Evolutionary conservation across 2,329 filamentous ascomycete genomes (phyloP).

Genomic region (Arthrobotrys megalospora): DNA sequence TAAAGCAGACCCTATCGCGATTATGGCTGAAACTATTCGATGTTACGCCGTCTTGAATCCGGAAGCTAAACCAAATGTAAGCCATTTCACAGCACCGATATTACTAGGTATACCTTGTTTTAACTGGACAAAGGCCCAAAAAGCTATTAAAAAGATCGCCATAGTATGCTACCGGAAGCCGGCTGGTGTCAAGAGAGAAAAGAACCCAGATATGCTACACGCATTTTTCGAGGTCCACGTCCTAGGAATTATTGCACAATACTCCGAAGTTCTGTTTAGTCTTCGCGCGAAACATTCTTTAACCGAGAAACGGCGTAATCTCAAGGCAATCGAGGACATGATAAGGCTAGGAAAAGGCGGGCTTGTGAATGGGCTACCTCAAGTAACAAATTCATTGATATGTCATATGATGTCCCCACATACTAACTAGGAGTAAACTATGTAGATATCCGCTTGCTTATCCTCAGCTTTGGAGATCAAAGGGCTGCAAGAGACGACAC

Average conservation of each 20-base stretch:
- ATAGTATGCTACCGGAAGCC: constrained; percentile 45
- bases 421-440: constrained; percentile 19
- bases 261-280: constrained; percentile 85
- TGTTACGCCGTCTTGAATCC: constrained; percentile 44
- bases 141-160: constrained; percentile 48
- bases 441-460: constrained; percentile 90
- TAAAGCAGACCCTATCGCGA: constrained; percentile 80
- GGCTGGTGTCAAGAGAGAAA: constrained; percentile 68
- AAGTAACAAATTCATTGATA: constrained; percentile 72
- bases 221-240: constrained; percentile 86
- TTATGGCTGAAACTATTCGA: constrained; percentile 86
- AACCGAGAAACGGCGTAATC: constrained; percentile 81
- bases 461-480: constrained; percentile 84
- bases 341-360: constrained; percentile 81
- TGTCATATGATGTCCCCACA: constrained; percentile 15
- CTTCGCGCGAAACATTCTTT: constrained; percentile 72
- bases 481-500: constrained; percentile 82
- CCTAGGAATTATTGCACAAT: constrained; percentile 85
- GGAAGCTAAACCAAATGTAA: constrained; percentile 34
- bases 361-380: constrained; percentile 84
- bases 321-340: constrained; percentile 90
- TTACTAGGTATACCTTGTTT: neutral
- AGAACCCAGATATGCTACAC: constrained; percentile 74
- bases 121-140: constrained; percentile 34
- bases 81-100: neutral